Evolutionary conservation across 106 monocot genomes (phyloP), one percentile per base, ranked within the genome.

Genomic region (Phalaenopsis equestris): DNA sequence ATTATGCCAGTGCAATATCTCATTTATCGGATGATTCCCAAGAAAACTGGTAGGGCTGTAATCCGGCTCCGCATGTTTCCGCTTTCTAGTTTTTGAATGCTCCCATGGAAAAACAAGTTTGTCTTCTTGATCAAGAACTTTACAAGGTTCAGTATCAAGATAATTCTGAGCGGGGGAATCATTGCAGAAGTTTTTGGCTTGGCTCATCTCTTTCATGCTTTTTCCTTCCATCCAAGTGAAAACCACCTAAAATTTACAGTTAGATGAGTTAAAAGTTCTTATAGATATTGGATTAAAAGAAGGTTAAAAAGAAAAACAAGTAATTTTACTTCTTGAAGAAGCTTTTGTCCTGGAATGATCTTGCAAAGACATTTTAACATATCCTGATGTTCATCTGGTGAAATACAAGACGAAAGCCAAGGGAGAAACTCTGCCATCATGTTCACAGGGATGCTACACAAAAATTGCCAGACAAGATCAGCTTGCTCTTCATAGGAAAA

Each of bases 381-480:
- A 82, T 98, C 94, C 42, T 90, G 85, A 39, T 85, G 82, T 86
- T 98, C 98, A 84, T 91, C 94, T 80, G 89, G 61, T 37, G 98
- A 86, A 74, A 98, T 85, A 75, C 85, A 94, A 77, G 90, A 85
- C 75, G 92, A 92, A 79, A 98, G 88, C 94, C 94, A 94, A 55
- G 94, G 90, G 85, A 98, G 85, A 80, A 92, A 98, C 42, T 98
- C 87, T 12, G 82, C 87, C 87, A 98, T 85, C 92, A 92, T 98
- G 78, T 89, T 94, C 41, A 98, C 98, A 79, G 98, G 98, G 75
- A 98, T 98, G 85, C 92, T 98, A 79, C 94, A 98, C 3, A 98
- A 49, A 78, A 98, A 98, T 81, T 94, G 94, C 94, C 98, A 98
- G 10, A 94, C 94, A 76, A 98, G 79, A 82, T 88, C 85, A 82